Conservation (phyloP, 2,329 filamentous ascomycete genomes). For the Ceratocystis variospora region DNA sequence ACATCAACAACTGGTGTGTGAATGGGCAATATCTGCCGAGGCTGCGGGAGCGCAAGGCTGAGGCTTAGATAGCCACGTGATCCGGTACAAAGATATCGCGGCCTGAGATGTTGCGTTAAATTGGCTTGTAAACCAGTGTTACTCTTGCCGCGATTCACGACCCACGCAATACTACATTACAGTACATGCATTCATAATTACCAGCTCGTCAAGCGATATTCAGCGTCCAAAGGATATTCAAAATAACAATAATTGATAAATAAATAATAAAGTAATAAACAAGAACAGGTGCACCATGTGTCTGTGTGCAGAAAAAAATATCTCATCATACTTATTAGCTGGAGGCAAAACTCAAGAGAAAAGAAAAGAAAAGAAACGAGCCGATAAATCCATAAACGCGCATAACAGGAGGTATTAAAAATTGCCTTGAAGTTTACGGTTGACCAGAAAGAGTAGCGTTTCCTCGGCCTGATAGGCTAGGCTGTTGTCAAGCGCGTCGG, state of each 20-base stretch:
- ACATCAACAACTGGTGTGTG: not conserved
- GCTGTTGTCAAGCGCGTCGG: too few species aligned
- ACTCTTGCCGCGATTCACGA: too few species aligned
- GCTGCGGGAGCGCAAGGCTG: too few species aligned
- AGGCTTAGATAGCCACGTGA: too few species aligned
- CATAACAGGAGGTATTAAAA: constrained; percentile 6
- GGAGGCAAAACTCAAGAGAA: not conserved
- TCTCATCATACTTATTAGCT: not conserved
- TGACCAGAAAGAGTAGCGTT: not conserved
- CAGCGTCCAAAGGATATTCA: not conserved
- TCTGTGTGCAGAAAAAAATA: not conserved
- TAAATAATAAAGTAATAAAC: not conserved
- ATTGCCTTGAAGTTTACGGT: not conserved
- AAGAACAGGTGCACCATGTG: not conserved
- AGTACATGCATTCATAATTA: not conserved
- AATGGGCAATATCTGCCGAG: not conserved
- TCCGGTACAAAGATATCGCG: too few species aligned
- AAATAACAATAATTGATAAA: not conserved
- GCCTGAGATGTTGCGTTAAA: not conserved
- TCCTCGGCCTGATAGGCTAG: too few species aligned
- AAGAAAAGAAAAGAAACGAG: not conserved
- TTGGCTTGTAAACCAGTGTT: not conserved
- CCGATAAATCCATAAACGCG: constrained; percentile 1
- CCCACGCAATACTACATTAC: too few species aligned
- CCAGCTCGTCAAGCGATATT: too few species aligned